phyloP scores from a whole-genome alignment of 345 rosid genomes.

The Eucalyptus polybractea region DNA sequence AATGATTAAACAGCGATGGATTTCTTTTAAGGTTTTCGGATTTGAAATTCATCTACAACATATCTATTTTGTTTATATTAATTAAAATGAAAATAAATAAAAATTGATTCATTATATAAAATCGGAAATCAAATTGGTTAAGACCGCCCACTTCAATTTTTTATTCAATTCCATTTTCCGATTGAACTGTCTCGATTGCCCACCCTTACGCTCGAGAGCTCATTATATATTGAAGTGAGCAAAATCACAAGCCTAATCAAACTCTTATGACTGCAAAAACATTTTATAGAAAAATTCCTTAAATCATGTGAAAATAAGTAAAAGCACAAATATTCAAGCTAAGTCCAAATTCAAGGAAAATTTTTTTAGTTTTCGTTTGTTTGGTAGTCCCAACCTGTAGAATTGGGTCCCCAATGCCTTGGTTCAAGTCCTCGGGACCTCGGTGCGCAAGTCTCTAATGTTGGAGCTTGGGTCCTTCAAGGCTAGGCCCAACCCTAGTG shows the following conservation, averaged over 20 bases:
- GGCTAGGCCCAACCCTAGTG: background rate
- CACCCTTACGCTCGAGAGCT: background rate
- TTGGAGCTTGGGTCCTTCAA: background rate
- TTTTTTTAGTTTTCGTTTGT: accelerated
- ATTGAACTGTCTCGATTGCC: background rate
- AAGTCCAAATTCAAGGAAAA: background rate
- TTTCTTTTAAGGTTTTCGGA: background rate
- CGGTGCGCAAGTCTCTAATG: accelerated
- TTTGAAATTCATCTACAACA: accelerated
- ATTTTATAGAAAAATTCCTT: background rate
- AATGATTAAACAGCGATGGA: background rate
- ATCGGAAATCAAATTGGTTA: background rate
- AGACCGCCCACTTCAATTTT: background rate
- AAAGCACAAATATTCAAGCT: background rate
- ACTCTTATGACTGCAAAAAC: background rate
- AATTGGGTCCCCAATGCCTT: too few species aligned
- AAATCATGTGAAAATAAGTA: background rate
- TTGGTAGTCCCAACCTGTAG: accelerated
- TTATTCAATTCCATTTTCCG: background rate
- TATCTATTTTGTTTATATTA: background rate
- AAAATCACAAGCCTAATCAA: background rate
- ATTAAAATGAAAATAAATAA: accelerated
- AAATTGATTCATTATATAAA: background rate
- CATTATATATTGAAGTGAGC: background rate
- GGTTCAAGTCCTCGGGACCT: background rate